Evolutionary conservation across 495 filamentous ascomycete genomes (phyloP), one percentile per base, ranked within the genome.

Genomic region (Daldinia grandis): DNA sequence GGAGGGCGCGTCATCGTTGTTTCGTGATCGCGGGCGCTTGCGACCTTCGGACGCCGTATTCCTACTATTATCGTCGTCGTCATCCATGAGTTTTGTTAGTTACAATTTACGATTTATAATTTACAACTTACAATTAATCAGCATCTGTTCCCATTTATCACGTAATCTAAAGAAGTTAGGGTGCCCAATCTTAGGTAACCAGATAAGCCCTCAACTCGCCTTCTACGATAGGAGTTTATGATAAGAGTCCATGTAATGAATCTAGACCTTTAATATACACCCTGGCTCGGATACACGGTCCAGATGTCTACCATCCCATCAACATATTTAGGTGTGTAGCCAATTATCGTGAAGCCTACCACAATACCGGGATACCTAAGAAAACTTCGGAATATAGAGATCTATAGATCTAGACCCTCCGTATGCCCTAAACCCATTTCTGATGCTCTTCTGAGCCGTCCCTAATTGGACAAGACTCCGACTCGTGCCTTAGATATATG

Each of bases 1-100:
- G 14, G 30, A 28, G 51, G 54, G 54, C 38, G 12, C 35, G 0
- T 58, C 42, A 0, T 58, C 54, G 28, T 58, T 21, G 28, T 58
- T 21, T 47, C 24, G 14, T 30, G 40, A 58, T 49, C 40, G 28
- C 5, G 62, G 42, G 35, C 62, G 54, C 28, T 58, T 65, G 31
- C 54, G 62, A 42, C 19, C 38, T 58, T 49, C 40, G 15, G 54
- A 9, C 17, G 25, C 62, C 14, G 42, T 65, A 19, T 37, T 38
- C 6, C 1, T 15, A 42, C 4, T 24, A 5, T 47, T 47, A 21
- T 30, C 14, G 30, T 51, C 31, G 31, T 50, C 47, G 19, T 58
- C 25, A 19, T 35, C 28, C 37, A 56, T 58, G 19, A 47, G 42
- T 47, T 49, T 7, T 33, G 0, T 58, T 21, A 10, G 40, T 50